phyloP scores from a whole-genome alignment of 768 basidiomycete species.

The Xerocomellus chrysenteron region DNA sequence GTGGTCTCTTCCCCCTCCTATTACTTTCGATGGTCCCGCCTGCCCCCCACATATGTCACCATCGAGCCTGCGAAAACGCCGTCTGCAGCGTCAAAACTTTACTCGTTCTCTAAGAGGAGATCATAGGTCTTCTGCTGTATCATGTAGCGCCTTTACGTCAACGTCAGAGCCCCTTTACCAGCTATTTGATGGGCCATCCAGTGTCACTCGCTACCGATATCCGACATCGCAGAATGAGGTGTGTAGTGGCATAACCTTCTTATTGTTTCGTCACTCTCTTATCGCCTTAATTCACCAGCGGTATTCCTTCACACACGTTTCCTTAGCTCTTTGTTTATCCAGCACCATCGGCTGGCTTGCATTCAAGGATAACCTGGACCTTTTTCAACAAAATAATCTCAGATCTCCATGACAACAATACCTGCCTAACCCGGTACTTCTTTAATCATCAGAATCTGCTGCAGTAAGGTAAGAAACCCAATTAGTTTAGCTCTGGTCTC shows the following conservation, averaged over 20 bases:
- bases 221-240: slow-evolving; percentile 12
- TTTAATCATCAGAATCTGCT: neutral
- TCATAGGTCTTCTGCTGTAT: slow-evolving; percentile 2
- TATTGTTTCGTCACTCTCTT: neutral
- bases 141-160: slow-evolving; percentile 13
- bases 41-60: slow-evolving; percentile 29
- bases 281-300: slow-evolving; percentile 1
- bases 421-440: neutral
- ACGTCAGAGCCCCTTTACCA: slow-evolving; percentile 35
- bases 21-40: slow-evolving; percentile 52
- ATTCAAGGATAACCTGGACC: slow-evolving; percentile 8
- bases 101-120: neutral
- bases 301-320: slow-evolving; percentile 5
- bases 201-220: slow-evolving; percentile 22
- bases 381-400: neutral
- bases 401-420: neutral
- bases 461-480: neutral
- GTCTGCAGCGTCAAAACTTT: slow-evolving; percentile 10
- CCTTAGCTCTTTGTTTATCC: slow-evolving; percentile 19
- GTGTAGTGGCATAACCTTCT: slow-evolving; percentile 4
- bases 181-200: slow-evolving; percentile 50
- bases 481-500: neutral
- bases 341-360: slow-evolving; percentile 25
- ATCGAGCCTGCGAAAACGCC: slow-evolving; percentile 8
- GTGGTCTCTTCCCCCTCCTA: slow-evolving; percentile 42